Conservation (phyloP, 2,329 filamentous ascomycete species). For the Colletotrichum sp. region DNA sequence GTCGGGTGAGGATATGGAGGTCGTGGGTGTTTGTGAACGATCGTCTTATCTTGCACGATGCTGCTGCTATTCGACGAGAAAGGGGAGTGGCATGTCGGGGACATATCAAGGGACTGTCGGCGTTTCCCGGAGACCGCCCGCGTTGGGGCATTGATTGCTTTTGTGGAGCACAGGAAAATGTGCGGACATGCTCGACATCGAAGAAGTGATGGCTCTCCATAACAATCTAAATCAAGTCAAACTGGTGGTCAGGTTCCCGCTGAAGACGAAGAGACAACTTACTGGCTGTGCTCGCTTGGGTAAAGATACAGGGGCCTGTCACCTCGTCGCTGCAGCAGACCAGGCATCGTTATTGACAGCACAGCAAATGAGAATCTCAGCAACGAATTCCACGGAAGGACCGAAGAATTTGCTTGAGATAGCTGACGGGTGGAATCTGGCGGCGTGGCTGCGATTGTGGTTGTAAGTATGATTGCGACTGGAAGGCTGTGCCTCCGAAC, state of each 20-base stretch:
- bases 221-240: not conserved
- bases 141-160: not conserved
- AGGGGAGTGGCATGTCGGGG: not conserved
- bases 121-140: not conserved
- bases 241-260: not conserved
- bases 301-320: not conserved
- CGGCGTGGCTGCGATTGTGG: not conserved
- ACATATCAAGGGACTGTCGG: not conserved
- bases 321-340: not conserved
- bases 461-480: not conserved
- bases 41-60: not conserved
- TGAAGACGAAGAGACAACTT: not conserved
- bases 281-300: not conserved
- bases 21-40: not conserved
- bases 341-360: not conserved
- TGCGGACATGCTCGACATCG: not conserved
- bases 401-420: not conserved
- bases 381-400: not conserved
- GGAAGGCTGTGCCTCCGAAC: not conserved
- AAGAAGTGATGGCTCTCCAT: not conserved
- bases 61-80: not conserved
- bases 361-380: not conserved
- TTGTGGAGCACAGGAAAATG: not conserved
- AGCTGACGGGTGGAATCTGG: not conserved
- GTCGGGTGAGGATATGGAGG: not conserved